Base-by-base conservation (phyloP, 495 filamentous ascomycete genomes). In the Tuber microsphaerosporum region DNA sequence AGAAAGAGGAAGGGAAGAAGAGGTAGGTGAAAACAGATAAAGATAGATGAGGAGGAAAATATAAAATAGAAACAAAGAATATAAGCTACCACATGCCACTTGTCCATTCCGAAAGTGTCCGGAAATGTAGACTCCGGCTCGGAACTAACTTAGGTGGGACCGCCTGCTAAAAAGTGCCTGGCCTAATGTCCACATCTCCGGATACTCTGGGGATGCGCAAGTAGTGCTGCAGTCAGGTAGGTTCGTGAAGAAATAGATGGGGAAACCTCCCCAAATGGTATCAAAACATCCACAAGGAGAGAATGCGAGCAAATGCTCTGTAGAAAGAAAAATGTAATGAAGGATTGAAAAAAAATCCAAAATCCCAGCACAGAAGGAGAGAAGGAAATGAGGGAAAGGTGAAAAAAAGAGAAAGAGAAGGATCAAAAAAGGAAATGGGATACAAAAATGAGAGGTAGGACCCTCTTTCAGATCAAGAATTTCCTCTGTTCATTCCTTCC, bases 401-500 rank as follows among this genome's bases (percentile, higher is more conserved):
- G 42, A 45, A 34, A 12, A 16, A 61, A 16, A 56, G 19, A 75
- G 42, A 44, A 68, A 61, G 17, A 41, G 10, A 43, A 43, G 10
- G 5, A 43, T 43, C 42, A 43, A 43, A 43, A 43, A 43, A 43
- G 39, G 26, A 48, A 17, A 39, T 39, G 48, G 22, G 14, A 39
- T 16, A 75, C 10, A 71, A 43, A 16, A 17, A 48, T 12, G n/a
- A 74, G 26, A 34, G 34, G 51, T 34, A 56, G 70, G 72, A 70
- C 43, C 69, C 51, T 26, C n/a, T 51, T 72, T 83, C 79, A 84
- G 19, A 71, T 72, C 80, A 97, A 83, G 84, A 97, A 98, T 10
- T 82, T 85, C 81, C 92, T 86, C 75, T 85, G 80, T 76, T 83
- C 84, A 85, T 97, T 97, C 81, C 93, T 88, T 41, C 85, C 87